Evolutionary conservation across 2,329 filamentous ascomycete species (phyloP).

Genomic region (Fusarium sp.): DNA sequence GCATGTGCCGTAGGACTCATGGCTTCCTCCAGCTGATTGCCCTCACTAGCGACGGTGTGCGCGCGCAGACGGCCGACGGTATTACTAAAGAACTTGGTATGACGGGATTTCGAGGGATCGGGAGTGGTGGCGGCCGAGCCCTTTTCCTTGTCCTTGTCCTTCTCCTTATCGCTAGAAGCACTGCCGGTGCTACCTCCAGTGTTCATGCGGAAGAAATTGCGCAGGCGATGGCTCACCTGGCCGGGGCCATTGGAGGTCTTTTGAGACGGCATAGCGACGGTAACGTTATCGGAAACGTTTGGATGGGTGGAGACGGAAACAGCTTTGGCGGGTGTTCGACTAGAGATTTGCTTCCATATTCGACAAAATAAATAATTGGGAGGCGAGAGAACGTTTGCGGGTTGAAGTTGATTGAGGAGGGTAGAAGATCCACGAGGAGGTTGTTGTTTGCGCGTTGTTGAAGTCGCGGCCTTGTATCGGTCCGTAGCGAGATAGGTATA

Average conservation of each 20-base stretch:
- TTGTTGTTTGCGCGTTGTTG: constrained; percentile 22
- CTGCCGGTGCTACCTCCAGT: constrained; percentile 52
- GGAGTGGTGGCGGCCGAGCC: constrained; percentile 17
- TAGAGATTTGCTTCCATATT: constrained; percentile 53
- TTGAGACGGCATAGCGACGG: constrained; percentile 58
- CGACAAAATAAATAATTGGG: constrained; percentile 32
- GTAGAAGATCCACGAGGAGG: constrained; percentile 21
- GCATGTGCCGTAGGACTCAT: constrained; percentile 92
- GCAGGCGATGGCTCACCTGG: constrained; percentile 74
- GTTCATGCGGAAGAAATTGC: constrained; percentile 77
- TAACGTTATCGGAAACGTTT: constrained; percentile 11
- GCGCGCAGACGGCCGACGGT: constrained; percentile 88
- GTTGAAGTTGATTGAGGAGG: constrained; percentile 22
- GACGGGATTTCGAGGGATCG: constrained; percentile 69
- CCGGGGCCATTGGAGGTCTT: constrained; percentile 62
- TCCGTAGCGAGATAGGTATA: constrained; percentile 9
- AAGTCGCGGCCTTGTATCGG: constrained; percentile 7
- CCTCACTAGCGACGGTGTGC: constrained; percentile 90
- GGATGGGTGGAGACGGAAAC: constrained; percentile 17
- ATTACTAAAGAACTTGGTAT: constrained; percentile 87
- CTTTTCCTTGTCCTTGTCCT: constrained; percentile 52
- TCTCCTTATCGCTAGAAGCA: constrained; percentile 49
- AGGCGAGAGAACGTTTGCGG: neutral
- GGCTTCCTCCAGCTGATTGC: constrained; percentile 86
- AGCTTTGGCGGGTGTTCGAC: constrained; percentile 38